These are phyloP conservation scores for Stachybotrys chlorohalonatus DNA, from an alignment of 2,329 filamentous ascomycete species.

Conservation along the genomic window DNA sequence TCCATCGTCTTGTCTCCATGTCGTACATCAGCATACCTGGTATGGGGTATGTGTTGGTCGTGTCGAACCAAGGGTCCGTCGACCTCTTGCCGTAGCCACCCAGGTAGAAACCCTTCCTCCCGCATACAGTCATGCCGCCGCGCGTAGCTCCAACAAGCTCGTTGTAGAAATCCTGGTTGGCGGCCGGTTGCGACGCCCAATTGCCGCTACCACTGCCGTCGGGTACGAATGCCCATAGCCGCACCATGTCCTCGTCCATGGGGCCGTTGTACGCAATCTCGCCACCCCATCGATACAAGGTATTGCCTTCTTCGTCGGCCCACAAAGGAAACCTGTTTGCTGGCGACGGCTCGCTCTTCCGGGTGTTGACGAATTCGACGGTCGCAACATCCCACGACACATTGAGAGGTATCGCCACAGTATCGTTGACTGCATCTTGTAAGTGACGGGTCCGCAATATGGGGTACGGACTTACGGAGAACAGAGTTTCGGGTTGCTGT, in stretches of 20 bases:
- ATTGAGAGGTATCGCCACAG: conserved; percentile 22
- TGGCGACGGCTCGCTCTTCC: conserved; percentile 15
- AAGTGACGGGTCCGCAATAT: conserved; percentile 2
- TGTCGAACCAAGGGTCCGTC: conserved; percentile 14
- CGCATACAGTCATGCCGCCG: conserved; percentile 14
- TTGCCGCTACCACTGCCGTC: conserved; percentile 21
- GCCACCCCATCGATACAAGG: conserved; percentile 26
- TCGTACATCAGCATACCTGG: conserved; percentile 22
- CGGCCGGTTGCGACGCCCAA: conserved; percentile 18
- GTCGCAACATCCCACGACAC: conserved; percentile 24
- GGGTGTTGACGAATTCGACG: conserved; percentile 16
- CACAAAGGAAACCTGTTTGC: conserved; percentile 21
- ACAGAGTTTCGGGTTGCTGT: neutral
- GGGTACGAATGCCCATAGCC: conserved; percentile 21
- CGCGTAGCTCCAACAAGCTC: conserved; percentile 21
- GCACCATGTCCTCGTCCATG: conserved; percentile 2
- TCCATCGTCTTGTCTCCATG: conserved; percentile 19
- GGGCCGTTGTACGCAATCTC: conserved; percentile 7
- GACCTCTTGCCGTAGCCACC: conserved; percentile 16
- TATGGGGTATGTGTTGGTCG: conserved; percentile 7
- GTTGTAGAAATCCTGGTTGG: conserved; percentile 21
- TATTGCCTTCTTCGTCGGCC: conserved; percentile 16
- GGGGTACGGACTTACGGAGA: conserved; percentile 2
- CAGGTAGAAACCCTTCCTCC: conserved; percentile 19
- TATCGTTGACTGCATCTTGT: conserved; percentile 16